Evolutionary conservation across 495 filamentous ascomycete genomes (phyloP).

Genomic region (Aspergillus mulundensis): DNA sequence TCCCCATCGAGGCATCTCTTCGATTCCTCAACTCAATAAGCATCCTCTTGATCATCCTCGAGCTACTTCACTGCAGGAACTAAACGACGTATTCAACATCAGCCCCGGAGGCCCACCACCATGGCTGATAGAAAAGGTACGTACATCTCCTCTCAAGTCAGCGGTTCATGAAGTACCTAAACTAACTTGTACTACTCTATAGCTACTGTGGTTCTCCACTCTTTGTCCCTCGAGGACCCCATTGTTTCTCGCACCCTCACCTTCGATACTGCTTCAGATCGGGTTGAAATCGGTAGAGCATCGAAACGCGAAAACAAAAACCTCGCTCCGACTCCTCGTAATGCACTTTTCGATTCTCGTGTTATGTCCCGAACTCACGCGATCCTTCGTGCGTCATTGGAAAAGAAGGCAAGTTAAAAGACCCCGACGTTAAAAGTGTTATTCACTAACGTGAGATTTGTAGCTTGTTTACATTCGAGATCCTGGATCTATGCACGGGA

Average conservation of each 20-base stretch:
- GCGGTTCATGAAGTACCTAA: neutral
- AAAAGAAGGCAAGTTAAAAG: constrained; percentile 37
- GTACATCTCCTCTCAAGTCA: neutral
- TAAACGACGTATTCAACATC: neutral
- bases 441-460: constrained; percentile 16
- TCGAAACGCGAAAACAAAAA: constrained; percentile 56
- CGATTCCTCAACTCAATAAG: neutral
- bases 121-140: constrained; percentile 17
- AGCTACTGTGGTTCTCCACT: constrained; percentile 30
- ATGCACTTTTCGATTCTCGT: constrained; percentile 73
- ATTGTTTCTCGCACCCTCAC: constrained; percentile 29
- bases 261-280: constrained; percentile 20
- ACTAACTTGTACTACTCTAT: constrained; percentile 14
- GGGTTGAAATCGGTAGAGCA: constrained; percentile 52
- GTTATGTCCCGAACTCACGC: constrained; percentile 83
- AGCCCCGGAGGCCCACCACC: neutral
- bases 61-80: neutral
- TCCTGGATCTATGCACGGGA: constrained; percentile 56
- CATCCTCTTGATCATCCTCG: neutral
- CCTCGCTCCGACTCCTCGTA: constrained; percentile 47
- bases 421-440: neutral
- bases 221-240: constrained; percentile 17
- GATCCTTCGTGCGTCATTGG: constrained; percentile 42
- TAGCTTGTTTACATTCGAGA: constrained; percentile 45
- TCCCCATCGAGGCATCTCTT: neutral